A percentile compares a stretch with the other conserved stretches of the same genome.
These are phyloP conservation scores for Citeromyces hawaiiensis DNA, from an alignment of 1,139 yeast species.

Conservation along the genomic window DNA sequence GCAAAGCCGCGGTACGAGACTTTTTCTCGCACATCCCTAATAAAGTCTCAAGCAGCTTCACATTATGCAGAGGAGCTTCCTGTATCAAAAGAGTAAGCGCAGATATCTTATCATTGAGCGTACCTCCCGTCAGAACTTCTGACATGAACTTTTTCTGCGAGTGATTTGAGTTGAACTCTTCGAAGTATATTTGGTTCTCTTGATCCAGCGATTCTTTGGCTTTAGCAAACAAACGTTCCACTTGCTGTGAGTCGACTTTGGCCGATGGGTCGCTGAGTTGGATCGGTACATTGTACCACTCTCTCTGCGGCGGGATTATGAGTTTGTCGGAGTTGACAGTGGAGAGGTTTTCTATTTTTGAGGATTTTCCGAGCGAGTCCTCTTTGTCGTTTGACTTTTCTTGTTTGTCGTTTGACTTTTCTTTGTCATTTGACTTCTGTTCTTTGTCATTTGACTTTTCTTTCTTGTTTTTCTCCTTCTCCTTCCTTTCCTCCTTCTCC, in stretches of 20 bases:
- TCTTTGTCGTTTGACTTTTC: conserved; percentile 8
- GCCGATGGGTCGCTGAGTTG: conserved; percentile 24
- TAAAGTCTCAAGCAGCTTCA: conserved; percentile 71
- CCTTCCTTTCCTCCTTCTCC: conserved; percentile 12
- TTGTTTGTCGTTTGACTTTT: too few species aligned
- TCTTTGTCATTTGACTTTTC: conserved; percentile 13
- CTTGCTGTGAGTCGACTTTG: conserved; percentile 32
- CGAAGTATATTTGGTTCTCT: conserved; percentile 62
- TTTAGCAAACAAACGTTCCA: conserved; percentile 46
- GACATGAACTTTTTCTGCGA: conserved; percentile 85
- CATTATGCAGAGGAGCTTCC: conserved; percentile 88
- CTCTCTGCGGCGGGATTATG: conserved; percentile 47
- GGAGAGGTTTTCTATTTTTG: conserved; percentile 31
- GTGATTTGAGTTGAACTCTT: conserved; percentile 67
- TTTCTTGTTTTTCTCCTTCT: conserved; percentile 10
- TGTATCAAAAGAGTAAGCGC: conserved; percentile 86
- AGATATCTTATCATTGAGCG: conserved; percentile 87
- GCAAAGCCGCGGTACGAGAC: conserved; percentile 86
- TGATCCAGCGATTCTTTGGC: conserved; percentile 54
- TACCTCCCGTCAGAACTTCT: conserved; percentile 85
- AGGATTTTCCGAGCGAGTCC: conserved; percentile 7
- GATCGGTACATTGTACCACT: conserved; percentile 52
- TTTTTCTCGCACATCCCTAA: conserved; percentile 77
- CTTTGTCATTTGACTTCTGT: too few species aligned
- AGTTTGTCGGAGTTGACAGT: conserved; percentile 46